phyloP scores from a whole-genome alignment of 305 asterid species.

The Solanum aculeatissimum region DNA sequence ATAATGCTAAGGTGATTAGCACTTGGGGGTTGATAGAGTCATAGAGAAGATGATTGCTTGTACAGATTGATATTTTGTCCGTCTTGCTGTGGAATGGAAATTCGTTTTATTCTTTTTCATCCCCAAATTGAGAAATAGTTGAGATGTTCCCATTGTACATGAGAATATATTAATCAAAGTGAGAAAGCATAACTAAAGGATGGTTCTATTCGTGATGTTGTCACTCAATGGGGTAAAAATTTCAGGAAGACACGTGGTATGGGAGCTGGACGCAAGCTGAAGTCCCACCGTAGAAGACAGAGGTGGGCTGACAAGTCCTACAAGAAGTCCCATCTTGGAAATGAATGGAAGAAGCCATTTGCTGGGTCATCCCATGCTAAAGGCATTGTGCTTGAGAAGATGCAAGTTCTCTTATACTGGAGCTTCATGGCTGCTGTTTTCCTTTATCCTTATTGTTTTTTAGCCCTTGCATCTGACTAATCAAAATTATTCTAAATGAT shows the following conservation, averaged over 20 bases:
- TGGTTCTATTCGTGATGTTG: not conserved
- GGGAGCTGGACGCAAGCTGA: constrained; percentile 29
- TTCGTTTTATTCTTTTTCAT: not conserved
- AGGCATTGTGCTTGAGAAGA: constrained; percentile 27
- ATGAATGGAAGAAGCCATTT: constrained; percentile 28
- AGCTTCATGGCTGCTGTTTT: no score
- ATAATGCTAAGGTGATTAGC: not conserved
- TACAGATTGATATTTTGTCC: not conserved
- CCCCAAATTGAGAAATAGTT: not conserved
- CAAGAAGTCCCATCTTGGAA: constrained; percentile 27
- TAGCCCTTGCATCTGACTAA: not conserved
- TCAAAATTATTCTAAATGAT: not conserved
- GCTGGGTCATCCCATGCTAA: constrained; percentile 34
- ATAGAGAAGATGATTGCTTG: not conserved
- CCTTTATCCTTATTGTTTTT: not conserved
- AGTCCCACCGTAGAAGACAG: constrained; percentile 20
- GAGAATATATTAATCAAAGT: not conserved
- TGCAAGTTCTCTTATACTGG: not conserved
- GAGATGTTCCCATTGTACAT: not conserved
- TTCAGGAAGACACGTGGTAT: constrained; percentile 20
- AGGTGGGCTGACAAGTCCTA: constrained; percentile 27
- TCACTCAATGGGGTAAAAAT: not conserved
- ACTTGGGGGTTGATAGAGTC: not conserved
- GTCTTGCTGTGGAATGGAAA: not conserved
- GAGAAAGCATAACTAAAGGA: not conserved